These are phyloP conservation scores for Boletus bicolor DNA, from an alignment of 768 basidiomycete genomes.

Conservation along the genomic window DNA sequence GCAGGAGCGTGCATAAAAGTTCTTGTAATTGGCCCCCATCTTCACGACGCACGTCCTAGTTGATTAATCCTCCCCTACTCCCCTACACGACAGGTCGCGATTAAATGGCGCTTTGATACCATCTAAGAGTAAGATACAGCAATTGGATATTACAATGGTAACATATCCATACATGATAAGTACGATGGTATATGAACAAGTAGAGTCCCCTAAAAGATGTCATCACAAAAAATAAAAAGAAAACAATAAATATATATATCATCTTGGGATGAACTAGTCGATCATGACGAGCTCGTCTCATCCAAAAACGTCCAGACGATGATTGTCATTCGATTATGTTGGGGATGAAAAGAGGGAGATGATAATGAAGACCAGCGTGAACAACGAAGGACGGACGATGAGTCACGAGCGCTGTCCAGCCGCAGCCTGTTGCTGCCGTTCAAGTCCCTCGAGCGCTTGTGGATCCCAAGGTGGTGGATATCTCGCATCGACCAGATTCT, in stretches of 20 bases:
- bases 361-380: background rate
- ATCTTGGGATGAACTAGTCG: background rate
- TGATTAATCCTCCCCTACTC: background rate
- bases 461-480: conserved; percentile 71
- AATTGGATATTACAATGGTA: conserved; percentile 20
- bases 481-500: conserved; percentile 73
- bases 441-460: conserved; percentile 34
- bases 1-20: background rate
- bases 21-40: background rate
- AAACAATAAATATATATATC: background rate
- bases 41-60: background rate
- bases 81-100: background rate
- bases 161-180: conserved; percentile 1
- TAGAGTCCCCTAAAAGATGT: conserved; percentile 10
- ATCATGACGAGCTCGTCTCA: background rate
- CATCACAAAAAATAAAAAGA: background rate
- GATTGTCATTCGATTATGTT: background rate
- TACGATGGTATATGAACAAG: conserved; percentile 16
- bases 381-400: background rate
- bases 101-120: background rate
- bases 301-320: conserved; percentile 2
- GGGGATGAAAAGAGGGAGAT: background rate
- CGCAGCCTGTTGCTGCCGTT: conserved; percentile 26
- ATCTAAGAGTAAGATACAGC: conserved; percentile 20
- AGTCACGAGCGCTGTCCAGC: conserved; percentile 9